Conservation (phyloP, 2,329 filamentous ascomycete genomes). For the Rhytidhysteron rufulum region DNA sequence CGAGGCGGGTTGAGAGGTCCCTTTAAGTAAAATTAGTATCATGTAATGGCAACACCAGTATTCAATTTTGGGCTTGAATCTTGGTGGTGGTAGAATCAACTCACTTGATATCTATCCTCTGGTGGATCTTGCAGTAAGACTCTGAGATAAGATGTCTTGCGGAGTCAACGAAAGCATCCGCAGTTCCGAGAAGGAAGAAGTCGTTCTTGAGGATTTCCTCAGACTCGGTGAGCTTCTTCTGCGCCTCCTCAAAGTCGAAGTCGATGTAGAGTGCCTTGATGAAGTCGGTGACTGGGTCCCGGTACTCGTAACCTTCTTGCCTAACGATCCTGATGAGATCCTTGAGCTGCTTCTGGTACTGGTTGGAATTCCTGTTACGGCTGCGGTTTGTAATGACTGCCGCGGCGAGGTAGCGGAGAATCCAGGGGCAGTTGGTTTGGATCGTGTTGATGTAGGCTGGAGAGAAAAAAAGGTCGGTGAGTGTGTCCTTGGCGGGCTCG, state of each 20-base stretch:
- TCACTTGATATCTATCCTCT: conserved; percentile 91
- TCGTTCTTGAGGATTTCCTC: conserved; percentile 89
- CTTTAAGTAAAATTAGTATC: conserved; percentile 32
- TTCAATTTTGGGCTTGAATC: too few species aligned
- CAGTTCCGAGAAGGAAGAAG: conserved; percentile 86
- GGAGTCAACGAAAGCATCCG: conserved; percentile 87
- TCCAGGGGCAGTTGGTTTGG: conserved; percentile 95
- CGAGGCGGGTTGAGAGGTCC: conserved; percentile 87
- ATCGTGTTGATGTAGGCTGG: conserved; percentile 99
- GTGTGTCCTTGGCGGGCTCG: conserved; percentile 81
- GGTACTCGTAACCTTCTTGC: conserved; percentile 97
- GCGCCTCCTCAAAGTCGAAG: conserved; percentile 96
- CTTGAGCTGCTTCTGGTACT: conserved; percentile 98
- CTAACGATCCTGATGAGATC: conserved; percentile 92
- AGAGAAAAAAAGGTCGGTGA: conserved; percentile 96
- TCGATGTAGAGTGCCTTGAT: conserved; percentile 92
- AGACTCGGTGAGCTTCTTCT: conserved; percentile 78
- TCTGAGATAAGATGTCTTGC: conserved; percentile 96
- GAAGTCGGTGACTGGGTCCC: conserved; percentile 92
- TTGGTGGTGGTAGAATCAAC: conserved; percentile 20
- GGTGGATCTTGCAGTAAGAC: conserved; percentile 99
- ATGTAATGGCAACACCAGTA: background rate
- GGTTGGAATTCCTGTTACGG: conserved; percentile 73
- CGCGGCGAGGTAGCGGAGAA: conserved; percentile 87
- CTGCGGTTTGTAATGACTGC: conserved; percentile 86